A percentile compares a stretch with the other conserved stretches of the same genome.
Evolutionary conservation across 371 early-diverging fungal genomes (phyloP).

Genomic region (Rhizopus sp.): DNA sequence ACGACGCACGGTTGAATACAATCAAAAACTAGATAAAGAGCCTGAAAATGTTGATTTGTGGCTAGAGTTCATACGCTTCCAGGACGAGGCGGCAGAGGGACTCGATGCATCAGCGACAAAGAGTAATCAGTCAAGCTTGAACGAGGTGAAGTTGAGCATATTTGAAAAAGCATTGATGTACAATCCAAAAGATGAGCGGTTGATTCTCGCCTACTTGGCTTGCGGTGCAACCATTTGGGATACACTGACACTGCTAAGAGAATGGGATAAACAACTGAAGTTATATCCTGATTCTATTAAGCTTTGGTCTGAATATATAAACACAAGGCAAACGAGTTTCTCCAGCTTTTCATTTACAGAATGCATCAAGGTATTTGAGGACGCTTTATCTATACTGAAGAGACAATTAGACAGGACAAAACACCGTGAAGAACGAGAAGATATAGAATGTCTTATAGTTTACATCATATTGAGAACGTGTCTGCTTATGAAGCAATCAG

Average conservation of each 20-base stretch:
- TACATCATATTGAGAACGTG: conserved; percentile 68
- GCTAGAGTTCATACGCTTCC: conserved; percentile 72
- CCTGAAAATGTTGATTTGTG: conserved; percentile 65
- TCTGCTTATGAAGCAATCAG: conserved; percentile 66
- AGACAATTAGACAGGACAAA: conserved; percentile 12
- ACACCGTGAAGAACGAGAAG: conserved; percentile 34
- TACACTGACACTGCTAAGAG: conserved; percentile 58
- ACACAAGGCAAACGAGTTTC: conserved; percentile 74
- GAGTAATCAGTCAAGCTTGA: conserved; percentile 45
- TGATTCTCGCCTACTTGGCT: conserved; percentile 62
- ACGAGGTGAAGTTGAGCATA: conserved; percentile 74
- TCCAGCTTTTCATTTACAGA: conserved; percentile 64
- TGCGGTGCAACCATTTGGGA: conserved; percentile 67
- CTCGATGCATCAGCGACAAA: conserved; percentile 21
- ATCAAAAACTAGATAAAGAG: conserved; percentile 38
- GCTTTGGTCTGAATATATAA: conserved; percentile 81
- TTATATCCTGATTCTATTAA: conserved; percentile 43
- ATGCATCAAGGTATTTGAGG: conserved; percentile 66
- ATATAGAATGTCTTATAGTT: conserved; percentile 62
- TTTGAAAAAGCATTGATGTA: conserved; percentile 71
- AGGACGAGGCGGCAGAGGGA: conserved; percentile 55
- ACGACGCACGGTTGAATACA: conserved; percentile 38
- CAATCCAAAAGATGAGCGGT: conserved; percentile 60
- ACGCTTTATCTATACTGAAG: conserved; percentile 53
- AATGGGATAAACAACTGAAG: conserved; percentile 73